phyloP scores from a whole-genome alignment of 2,329 filamentous ascomycete genomes.

The Colletotrichum eleusines region DNA sequence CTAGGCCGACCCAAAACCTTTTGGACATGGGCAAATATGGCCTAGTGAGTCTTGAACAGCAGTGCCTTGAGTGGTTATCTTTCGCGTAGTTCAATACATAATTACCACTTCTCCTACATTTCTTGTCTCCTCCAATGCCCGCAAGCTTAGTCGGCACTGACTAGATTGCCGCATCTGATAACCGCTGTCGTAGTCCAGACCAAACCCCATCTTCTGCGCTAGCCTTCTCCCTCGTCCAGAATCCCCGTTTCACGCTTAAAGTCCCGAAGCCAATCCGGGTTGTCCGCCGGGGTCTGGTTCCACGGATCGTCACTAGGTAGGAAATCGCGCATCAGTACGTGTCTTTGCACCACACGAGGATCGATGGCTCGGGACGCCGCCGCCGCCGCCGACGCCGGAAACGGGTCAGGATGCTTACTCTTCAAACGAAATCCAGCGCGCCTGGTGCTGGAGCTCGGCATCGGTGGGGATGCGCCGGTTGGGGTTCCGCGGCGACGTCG shows the following conservation, averaged over 20 bases:
- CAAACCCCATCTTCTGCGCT: not conserved
- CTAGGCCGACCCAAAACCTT: too few relatives aligned
- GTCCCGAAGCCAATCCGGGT: constrained; percentile 48
- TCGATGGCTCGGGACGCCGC: fast-evolving
- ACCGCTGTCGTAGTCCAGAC: too few relatives aligned
- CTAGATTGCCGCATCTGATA: not conserved
- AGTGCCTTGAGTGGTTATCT: too few relatives aligned
- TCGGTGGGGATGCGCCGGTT: constrained; percentile 50
- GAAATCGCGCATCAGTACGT: not conserved
- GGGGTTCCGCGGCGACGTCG: constrained; percentile 49
- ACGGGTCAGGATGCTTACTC: constrained; percentile 40
- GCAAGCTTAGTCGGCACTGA: not conserved
- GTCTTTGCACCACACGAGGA: too few relatives aligned
- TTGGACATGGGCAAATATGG: too few relatives aligned
- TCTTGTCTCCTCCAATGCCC: not conserved
- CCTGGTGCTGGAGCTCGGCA: constrained; percentile 51
- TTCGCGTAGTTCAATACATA: not conserved
- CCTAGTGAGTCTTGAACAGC: not conserved
- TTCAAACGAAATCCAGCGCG: constrained; percentile 50
- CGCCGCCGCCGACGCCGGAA: too few relatives aligned
- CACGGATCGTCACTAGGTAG: constrained; percentile 51
- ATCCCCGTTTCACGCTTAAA: constrained; percentile 38
- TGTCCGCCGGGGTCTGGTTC: constrained; percentile 55
- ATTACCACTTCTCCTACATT: not conserved
- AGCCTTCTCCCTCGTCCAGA: not conserved